Evolutionary conservation across 257 asterid species (phyloP), one percentile per base, ranked within the genome.

Genomic region (Salvia miltiorrhiza): DNA sequence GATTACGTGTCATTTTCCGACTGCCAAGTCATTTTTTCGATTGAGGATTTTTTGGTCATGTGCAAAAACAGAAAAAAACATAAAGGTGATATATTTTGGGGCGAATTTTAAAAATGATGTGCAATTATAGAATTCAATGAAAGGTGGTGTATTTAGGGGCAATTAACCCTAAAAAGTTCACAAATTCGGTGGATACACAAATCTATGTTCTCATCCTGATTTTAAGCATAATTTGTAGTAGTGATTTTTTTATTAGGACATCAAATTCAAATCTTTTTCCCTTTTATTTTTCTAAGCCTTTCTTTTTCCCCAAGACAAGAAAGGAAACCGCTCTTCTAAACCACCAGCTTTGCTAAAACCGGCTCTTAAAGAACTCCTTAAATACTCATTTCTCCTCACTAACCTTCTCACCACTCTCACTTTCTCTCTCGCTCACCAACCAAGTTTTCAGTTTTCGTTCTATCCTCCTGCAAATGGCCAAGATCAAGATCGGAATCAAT

Each of bases 401-500:
- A 17, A 17, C 20, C 43, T 21, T n/a, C 35, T 55, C 19, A n/a
- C 7, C 37, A 4, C 26, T 28, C 43, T 35, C 49, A 2, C 11
- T 35, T 3, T 55, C 44, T 4, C 66, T 9, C 67, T n/a, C 35
- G 9, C 28, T 39, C 60, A 17, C 8, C 43, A n/a, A 41, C 58
- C 28, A 20, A 48, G 44, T 41, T 17, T 47, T 8, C 57, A 11
- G 54, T 62, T 62, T 23, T 41, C 24, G 43, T 16, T 61, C 0
- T 47, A 37, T 70, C 26, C 61, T 44, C 73, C 40, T 30, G 24
- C 65, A 35, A 73, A 83, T 87, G 90, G 88, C 49, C 64, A 86
- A 81, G 78, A 69, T 87, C 70, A 84, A 84, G 84, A 83, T 87
- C 49, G 94, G 90, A 35, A 87, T 84, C 82, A 83, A 85, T 53